Evolutionary conservation across 495 filamentous ascomycete genomes (phyloP), one percentile per base, ranked within the genome.

Genomic region (Penicillium lividum): DNA sequence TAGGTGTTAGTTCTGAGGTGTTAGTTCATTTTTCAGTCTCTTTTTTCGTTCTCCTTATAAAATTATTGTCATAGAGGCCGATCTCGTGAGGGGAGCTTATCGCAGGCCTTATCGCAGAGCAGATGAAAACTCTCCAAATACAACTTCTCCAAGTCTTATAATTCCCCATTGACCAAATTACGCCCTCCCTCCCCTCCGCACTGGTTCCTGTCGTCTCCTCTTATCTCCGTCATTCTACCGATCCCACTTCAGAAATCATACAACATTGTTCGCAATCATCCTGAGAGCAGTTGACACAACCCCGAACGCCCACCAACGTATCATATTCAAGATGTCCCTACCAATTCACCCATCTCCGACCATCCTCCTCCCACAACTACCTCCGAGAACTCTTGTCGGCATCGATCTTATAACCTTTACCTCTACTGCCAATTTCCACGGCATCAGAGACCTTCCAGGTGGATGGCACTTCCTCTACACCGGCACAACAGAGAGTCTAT

Each of bases 381-480:
- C 80, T 13, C 71, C 78, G 6, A 77, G 75, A 53, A 80, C 79
- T 48, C 66, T 82, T 31, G 76, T 80, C 67, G 77, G 79, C 28
- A 77, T 82, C 65, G 77, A 83, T 60, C 76, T 83, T 13, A 73
- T 82, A 54, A 79, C 79, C 51, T 81, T 83, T 63, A 81, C 78
- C 27, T 80, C 81, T 0, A 77, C 80, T 22, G 57, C 77, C 33
- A 78, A 77, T 29, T 87, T 89, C 71, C 75, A 77, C 56, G 86
- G 86, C 7, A 81, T 89, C 62, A 82, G 81, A 55, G 75, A 84
- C 57, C 52, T 88, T 10, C 79, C 85, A 1, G 47, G 66, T 3
- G 84, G 84, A 44, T 83, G 77, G 73, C 86, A 89, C 59, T 86
- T 87, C 60, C 68, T 86, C 16, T 89, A 86, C 65, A 83, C 80